Evolutionary conservation across 768 basidiomycete species (phyloP).

Genomic region (Cyathus striatus): DNA sequence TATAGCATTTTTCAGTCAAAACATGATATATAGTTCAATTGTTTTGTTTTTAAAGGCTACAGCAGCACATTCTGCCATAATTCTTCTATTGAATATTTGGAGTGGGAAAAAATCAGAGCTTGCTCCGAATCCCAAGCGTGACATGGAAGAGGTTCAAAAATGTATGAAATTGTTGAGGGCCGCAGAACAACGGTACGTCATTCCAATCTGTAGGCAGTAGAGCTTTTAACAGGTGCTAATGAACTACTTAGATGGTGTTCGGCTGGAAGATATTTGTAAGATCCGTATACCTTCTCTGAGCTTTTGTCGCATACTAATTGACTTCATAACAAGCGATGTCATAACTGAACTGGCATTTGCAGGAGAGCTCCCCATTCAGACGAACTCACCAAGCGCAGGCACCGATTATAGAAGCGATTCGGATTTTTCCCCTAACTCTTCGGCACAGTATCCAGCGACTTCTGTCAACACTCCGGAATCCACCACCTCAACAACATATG

Average conservation of each 20-base stretch:
- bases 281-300: background rate
- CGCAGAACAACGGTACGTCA: constrained; percentile 33
- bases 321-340: constrained; percentile 23
- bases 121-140: constrained; percentile 40
- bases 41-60: constrained; percentile 30
- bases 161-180: constrained; percentile 58
- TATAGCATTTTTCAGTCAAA: background rate
- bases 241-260: constrained; percentile 29
- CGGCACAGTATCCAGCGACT: constrained; percentile 9
- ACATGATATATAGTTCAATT: constrained; percentile 10
- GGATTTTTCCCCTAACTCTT: background rate
- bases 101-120: constrained; percentile 45
- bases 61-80: constrained; percentile 37
- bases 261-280: constrained; percentile 35
- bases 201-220: too few species aligned
- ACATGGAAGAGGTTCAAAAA: constrained; percentile 55
- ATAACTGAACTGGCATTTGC: constrained; percentile 29
- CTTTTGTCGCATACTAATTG: constrained; percentile 1
- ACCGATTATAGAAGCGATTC: too few species aligned
- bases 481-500: too few species aligned
- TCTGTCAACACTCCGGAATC: too few species aligned
- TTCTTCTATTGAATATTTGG: constrained; percentile 66
- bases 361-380: constrained; percentile 24
- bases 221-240: background rate
- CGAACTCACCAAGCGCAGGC: too few species aligned